These are phyloP conservation scores for Biscogniauxia sp. DNA, from an alignment of 2,329 filamentous ascomycete genomes.

Conservation along the genomic window DNA sequence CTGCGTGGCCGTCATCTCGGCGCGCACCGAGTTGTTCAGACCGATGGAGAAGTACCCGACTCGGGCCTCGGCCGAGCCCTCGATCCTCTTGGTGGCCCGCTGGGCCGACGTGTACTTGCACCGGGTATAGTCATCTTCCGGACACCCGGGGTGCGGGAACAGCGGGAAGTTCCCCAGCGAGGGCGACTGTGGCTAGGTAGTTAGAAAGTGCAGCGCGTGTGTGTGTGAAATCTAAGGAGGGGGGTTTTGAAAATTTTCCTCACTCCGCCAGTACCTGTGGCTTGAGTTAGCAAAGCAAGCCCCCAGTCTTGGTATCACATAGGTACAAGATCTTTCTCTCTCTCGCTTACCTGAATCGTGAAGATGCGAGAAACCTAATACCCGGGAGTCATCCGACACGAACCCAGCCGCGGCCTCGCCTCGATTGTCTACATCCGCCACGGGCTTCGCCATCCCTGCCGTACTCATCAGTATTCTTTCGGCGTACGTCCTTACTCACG, in stretches of 20 bases:
- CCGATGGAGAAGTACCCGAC: constrained; percentile 61
- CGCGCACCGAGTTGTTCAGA: constrained; percentile 53
- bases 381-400: constrained; percentile 32
- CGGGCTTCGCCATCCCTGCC: constrained; percentile 35
- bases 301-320: not conserved
- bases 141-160: constrained; percentile 50
- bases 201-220: constrained; percentile 13
- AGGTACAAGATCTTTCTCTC: not conserved
- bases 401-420: constrained; percentile 33
- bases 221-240: too few species aligned
- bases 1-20: constrained; percentile 61
- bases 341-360: constrained; percentile 34
- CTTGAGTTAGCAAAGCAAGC: constrained; percentile 2
- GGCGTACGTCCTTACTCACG: not conserved
- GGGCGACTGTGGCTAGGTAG: constrained; percentile 31
- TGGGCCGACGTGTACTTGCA: constrained; percentile 50
- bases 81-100: constrained; percentile 47
- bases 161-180: constrained; percentile 54
- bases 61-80: constrained; percentile 49
- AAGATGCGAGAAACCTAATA: constrained; percentile 34
- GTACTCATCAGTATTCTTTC: constrained; percentile 13
- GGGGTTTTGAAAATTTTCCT: constrained; percentile 11
- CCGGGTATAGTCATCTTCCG: constrained; percentile 42
- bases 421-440: constrained; percentile 28
- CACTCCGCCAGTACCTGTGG: constrained; percentile 32